Evolutionary conservation across 805 yeast genomes (phyloP), one percentile per base, ranked within the genome.

Genomic region (Cyberlindnera bimundalis): DNA sequence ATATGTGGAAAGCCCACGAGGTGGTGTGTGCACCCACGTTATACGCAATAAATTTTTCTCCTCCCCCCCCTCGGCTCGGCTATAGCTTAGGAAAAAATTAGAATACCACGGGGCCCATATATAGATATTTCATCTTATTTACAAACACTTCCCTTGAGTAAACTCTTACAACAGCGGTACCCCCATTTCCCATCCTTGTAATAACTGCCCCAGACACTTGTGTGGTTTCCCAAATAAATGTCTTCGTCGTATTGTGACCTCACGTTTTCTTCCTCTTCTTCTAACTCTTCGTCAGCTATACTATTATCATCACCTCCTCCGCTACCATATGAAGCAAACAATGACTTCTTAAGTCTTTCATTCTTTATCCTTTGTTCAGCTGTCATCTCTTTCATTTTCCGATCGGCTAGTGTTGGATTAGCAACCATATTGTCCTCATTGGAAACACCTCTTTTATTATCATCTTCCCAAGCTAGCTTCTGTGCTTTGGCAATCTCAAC

Each of bases 401-500:
- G 31, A 51, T 61, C 63, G 0, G 69, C 67, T 23, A 66, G 65
- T 0, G 80, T 75, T 11, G 81, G 81, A 17, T 73, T 69, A 27
- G 70, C 68, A 14, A 58, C 42, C 33, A 58, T 59, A 29, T 60
- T 63, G 28, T 59, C 61, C 37, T 55, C 60, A 8, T 28, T 27
- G 17, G 27, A 20, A 28, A 44, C 27, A 4, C 66, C 64, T 21
- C 54, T 47, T 19, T 58, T 65, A 7, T 67, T 57, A 5, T 57
- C 60, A 11, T 66, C 15, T 19, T 32, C 70, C 68, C 79, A 73
- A 0, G 80, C 80, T 48, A 74, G 71, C 48, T 60, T 58, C 50
- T 72, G 75, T 55, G 74, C 51, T 37, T 65, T 62, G 39, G 71
- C 73, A 50, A 76, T 68, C 41, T 75, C 75, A 15, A 63, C 59